These are phyloP conservation scores for Lachancea sp. DNA, from an alignment of 805 yeast genomes.

Conservation along the genomic window DNA sequence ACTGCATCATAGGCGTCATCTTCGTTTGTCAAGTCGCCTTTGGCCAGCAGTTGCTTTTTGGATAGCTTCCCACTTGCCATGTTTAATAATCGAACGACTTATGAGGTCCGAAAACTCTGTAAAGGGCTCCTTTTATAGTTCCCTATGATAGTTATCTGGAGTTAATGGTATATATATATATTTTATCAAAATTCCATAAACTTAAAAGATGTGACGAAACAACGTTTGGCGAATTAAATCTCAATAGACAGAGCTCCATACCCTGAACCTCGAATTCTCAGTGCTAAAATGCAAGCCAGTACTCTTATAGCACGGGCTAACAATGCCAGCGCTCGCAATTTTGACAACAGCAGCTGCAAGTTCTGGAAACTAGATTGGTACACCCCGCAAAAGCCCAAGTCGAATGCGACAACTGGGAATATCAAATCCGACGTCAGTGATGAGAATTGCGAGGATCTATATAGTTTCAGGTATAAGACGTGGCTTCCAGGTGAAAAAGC, in stretches of 20 bases:
- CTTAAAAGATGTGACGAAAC: not conserved
- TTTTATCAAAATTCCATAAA: too few relatives aligned
- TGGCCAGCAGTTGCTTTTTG: conserved; percentile 4
- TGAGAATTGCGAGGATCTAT: conserved; percentile 10
- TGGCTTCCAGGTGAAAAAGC: conserved; percentile 20
- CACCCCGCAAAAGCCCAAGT: conserved; percentile 19
- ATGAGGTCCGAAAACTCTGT: not conserved
- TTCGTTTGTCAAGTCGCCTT: conserved; percentile 31
- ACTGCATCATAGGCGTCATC: conserved; percentile 36
- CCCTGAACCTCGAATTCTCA: too few relatives aligned
- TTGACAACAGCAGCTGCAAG: conserved; percentile 13
- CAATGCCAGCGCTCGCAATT: conserved; percentile 13
- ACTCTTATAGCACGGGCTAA: conserved; percentile 25
- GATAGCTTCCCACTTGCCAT: conserved; percentile 3
- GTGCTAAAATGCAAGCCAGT: conserved; percentile 10
- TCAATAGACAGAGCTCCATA: not conserved
- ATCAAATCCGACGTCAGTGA: conserved; percentile 9
- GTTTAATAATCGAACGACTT: not conserved
- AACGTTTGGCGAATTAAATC: not conserved
- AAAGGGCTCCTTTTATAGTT: too few relatives aligned
- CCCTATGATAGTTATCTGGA: too few relatives aligned
- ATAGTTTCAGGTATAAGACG: conserved; percentile 19
- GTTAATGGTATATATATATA: too few relatives aligned
- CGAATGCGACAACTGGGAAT: conserved; percentile 4
- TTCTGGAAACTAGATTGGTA: conserved; percentile 33